Evolutionary conservation across 1,139 yeast genomes (phyloP), one percentile per base, ranked within the genome.

Genomic region (Hansenula sp.): DNA sequence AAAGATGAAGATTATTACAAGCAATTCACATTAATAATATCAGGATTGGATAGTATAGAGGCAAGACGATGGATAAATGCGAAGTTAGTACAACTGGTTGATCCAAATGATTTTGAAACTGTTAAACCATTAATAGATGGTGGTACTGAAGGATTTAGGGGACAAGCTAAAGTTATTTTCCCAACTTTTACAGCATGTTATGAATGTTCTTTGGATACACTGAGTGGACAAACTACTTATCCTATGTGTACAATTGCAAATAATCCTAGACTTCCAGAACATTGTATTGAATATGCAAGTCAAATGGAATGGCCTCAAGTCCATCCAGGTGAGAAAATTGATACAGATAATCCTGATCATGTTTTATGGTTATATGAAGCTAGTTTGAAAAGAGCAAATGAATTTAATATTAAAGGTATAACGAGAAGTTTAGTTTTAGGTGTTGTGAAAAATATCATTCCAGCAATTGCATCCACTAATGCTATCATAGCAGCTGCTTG

Each of bases 191-290:
- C 92, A 0, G 83, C 96, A 1, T 92, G 98, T 64, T 90, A 88
- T 65, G 97, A 92, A 60, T 92, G 98, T 56, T 85, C 96, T 2
- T 68, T 87, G 36, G 89, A 83, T 46, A 74, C 90, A 64, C 68
- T 87, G 27, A 78, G 87, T 8, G 79, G 81, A 3, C 81, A 79
- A 50, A 72, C 75, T 7, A 81, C 88, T 0, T 87, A 80, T 53
- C 97, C 98, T 1, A 82, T 92, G 45, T 92, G 98, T 62, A 92
- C 98, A 1, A 83, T 92, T 41, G 95, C 97, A 9, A 86, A 89
- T 47, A 89, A 95, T 4, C 98, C 98, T 9, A 66, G 98, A 46
- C 65, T 88, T 13, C 94, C 97, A 0, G 97, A 92, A 55, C 98
- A 92, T 62, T 89, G 97, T 56, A 82, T 92, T 17, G 96, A 89